Evolutionary conservation across 2,329 filamentous ascomycete species (phyloP), one percentile per base, ranked within the genome.

Genomic region (Fulvia fulva): DNA sequence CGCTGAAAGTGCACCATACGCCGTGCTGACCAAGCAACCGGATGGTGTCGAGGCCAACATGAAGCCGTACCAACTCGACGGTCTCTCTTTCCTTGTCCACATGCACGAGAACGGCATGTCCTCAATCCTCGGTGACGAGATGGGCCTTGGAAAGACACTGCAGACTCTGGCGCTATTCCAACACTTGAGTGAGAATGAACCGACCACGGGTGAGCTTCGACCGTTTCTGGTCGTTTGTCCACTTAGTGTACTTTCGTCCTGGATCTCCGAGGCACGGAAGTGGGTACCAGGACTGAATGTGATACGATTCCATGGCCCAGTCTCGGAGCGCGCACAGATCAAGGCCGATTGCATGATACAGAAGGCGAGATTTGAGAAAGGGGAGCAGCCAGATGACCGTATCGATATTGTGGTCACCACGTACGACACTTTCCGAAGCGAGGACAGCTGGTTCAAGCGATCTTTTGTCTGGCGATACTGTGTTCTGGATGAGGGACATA

Each of bases 401-500:
- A 72, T 74, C 63, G 77, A 78, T 65, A 71, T 81, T 19, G 68
- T 82, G 3, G 67, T 82, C 0, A 81, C 79, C 1, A 81, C 78
- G 0, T 82, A 82, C 62, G 80, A 82, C 57, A 76, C 74, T 0
- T 77, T 80, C 54, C 68, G 73, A 4, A 66, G 71, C 0, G 80
- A 81, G 55, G 72, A 78, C 32, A 62, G 62, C 9, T 82, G 80
- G 78, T 78, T 83, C 65, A 77, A 78, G 61, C 74, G 74, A 14
- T 74, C 78, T 0, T 84, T 79, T 44, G 72, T 78, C 0, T 83
- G 80, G 80, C 72, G 74, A 56, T 82, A 80, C 63, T 74, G 78
- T n/a, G 76, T 82, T 1, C 71, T 82, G 2, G 80, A 83, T 51
- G 80, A 83, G 66, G 80, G 80, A 0, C 80, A 82, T 66, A 78